phyloP scores from a whole-genome alignment of 208 protist genomes.

The Herpetomonas samuelpessoai region DNA sequence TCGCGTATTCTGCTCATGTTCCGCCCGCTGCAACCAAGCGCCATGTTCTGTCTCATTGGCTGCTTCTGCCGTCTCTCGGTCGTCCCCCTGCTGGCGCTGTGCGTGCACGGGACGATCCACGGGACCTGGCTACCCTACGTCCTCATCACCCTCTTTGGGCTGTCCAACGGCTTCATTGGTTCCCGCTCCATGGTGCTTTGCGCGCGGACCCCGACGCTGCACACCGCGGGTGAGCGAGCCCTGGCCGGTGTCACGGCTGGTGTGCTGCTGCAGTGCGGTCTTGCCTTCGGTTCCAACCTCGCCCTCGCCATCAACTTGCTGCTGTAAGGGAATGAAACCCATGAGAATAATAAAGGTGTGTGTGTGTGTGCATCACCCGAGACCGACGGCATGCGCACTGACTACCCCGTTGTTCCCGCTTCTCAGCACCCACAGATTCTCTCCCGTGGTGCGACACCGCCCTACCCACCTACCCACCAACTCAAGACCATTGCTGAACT shows the following conservation, averaged over 20 bases:
- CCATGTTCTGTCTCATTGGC: slow-evolving; percentile 41
- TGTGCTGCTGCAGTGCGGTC: slow-evolving; percentile 49
- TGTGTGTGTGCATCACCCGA: too few species aligned
- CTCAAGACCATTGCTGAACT: too few species aligned
- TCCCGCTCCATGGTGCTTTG: slow-evolving; percentile 67
- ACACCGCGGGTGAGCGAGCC: slow-evolving; percentile 54
- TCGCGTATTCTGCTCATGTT: slow-evolving; percentile 42
- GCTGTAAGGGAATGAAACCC: too few species aligned
- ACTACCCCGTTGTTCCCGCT: too few species aligned
- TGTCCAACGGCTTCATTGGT: slow-evolving; percentile 83
- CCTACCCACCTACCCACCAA: too few species aligned
- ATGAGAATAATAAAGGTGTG: too few species aligned
- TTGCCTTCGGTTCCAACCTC: slow-evolving; percentile 47
- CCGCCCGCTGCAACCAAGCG: slow-evolving; percentile 29
- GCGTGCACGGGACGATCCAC: slow-evolving; percentile 43
- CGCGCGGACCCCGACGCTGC: slow-evolving; percentile 38
- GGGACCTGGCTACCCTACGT: slow-evolving; percentile 47
- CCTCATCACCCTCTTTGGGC: slow-evolving; percentile 36
- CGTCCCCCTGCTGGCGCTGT: slow-evolving; percentile 60
- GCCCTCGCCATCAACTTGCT: slow-evolving; percentile 48
- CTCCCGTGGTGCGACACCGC: too few species aligned
- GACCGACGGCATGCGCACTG: too few species aligned
- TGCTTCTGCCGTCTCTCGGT: slow-evolving; percentile 45
- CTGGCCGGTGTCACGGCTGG: slow-evolving; percentile 43
- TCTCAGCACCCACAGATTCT: too few species aligned